A percentile compares a stretch with the other conserved stretches of the same genome.
Evolutionary conservation across 2,329 filamentous ascomycete species (phyloP).

Genomic region (Ascochyta clinopodiicola): DNA sequence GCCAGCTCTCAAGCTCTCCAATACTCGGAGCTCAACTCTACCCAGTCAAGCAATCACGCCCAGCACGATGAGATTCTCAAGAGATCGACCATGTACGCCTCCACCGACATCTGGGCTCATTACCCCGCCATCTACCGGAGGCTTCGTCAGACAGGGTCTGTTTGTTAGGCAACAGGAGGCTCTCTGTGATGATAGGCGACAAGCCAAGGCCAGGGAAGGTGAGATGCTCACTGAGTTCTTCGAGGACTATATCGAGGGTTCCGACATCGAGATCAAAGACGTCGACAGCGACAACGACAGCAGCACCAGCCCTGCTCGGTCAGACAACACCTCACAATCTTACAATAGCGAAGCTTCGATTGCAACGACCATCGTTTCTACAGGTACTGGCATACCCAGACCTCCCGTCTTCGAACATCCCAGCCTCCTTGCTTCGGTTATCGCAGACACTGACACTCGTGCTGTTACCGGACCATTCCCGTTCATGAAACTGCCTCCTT

Average conservation of each 20-base stretch:
- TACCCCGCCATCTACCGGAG: constrained; percentile 32
- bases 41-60: too few species aligned
- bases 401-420: constrained; percentile 3
- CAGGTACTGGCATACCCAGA: neutral
- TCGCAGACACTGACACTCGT: neutral
- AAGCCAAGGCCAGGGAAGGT: neutral
- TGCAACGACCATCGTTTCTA: neutral
- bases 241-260: neutral
- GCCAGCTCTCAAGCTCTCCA: neutral
- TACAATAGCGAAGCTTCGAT: neutral
- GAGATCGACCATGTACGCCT: constrained; percentile 17
- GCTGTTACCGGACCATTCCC: constrained; percentile 11
- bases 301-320: neutral
- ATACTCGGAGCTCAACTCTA: neutral
- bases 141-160: constrained; percentile 8
- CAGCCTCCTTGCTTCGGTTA: neutral
- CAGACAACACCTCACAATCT: neutral
- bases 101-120: constrained; percentile 13
- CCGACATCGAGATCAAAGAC: neutral
- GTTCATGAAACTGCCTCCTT: constrained; percentile 32
- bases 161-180: neutral
- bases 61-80: constrained; percentile 5
- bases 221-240: neutral
- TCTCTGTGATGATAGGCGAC: neutral
- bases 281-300: neutral